Base-by-base conservation (phyloP, 441 rosid genomes). In the Erodium trifolium region DNA sequence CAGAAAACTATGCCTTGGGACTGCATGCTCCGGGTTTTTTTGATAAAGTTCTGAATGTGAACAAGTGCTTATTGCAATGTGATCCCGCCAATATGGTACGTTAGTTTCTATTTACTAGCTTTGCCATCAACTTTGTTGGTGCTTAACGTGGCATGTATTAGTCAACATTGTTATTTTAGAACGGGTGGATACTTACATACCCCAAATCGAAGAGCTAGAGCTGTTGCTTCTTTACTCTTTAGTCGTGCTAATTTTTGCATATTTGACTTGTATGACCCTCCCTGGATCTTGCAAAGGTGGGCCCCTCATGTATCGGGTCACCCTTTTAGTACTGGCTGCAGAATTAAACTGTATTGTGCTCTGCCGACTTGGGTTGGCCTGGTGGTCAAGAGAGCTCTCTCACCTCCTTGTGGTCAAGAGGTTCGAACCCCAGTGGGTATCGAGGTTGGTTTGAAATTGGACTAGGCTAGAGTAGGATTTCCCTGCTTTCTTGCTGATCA, bases 1-100 rank as follows among this genome's bases (percentile, higher is more conserved):
- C 64, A 17, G 78, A 75, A 73, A 83, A 78, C 70, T 86, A 82
- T 77, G 94, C 96, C 0, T 66, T 93, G 72, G 96, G 98, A 65
- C 80, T 93, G 57, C 97, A 91, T 76, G 98, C 92, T 63, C 92
- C 97, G 70, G 97, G 94, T 43, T 90, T 78, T 73, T 93, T 93
- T 55, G 96, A 91, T 75, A 93, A 88, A 85, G 92, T 93, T 76
- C 77, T 91, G 37, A 82, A 93, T 73, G 81, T 93, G 16, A 80
- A 86, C 69, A 88, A 81, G 75, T 93, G 98, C 83, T 82, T 91
- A 70, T 72, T 93, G 70, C 98, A 89, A 75, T 86, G 96, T 72
- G 87, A 86, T 73, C 90, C 98, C 67, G 96, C 90, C 49, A 86
- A 93, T 76, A 65, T 67, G 93, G 96, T 93, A 85, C 59, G 78